Conservation (phyloP, 2,329 filamentous ascomycete species). For the Colletotrichum lentis region DNA sequence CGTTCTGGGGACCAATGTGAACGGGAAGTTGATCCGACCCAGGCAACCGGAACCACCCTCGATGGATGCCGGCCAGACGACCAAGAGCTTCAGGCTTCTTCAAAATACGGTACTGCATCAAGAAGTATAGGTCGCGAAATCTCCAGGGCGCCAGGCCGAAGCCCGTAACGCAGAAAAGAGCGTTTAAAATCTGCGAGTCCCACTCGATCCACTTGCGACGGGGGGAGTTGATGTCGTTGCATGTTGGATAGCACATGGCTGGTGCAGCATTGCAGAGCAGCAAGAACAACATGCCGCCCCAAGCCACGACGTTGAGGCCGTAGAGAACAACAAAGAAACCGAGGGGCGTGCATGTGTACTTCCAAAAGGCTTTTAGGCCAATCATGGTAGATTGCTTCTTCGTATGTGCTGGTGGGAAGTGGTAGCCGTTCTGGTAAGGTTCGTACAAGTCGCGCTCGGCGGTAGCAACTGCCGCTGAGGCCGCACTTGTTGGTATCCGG, state of each 20-base stretch:
- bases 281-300: slow-evolving; percentile 91
- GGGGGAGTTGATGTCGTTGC: slow-evolving; percentile 77
- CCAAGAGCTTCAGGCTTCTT: slow-evolving; percentile 66
- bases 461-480: slow-evolving; percentile 22
- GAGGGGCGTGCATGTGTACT: slow-evolving; percentile 76
- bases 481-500: slow-evolving; percentile 28
- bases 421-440: slow-evolving; percentile 65
- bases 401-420: slow-evolving; percentile 69
- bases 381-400: slow-evolving; percentile 67
- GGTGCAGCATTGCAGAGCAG: slow-evolving; percentile 78
- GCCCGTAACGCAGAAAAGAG: slow-evolving; percentile 84
- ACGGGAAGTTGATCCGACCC: slow-evolving; percentile 68
- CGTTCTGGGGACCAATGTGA: slow-evolving; percentile 61
- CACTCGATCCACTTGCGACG: slow-evolving; percentile 87
- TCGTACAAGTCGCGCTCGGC: slow-evolving; percentile 31
- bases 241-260: slow-evolving; percentile 75
- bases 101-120: slow-evolving; percentile 69
- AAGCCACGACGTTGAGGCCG: slow-evolving; percentile 82
- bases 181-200: slow-evolving; percentile 84
- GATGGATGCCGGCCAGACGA: slow-evolving; percentile 76
- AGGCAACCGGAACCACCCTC: slow-evolving; percentile 76
- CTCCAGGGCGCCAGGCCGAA: slow-evolving; percentile 88
- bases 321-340: slow-evolving; percentile 83
- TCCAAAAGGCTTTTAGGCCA: slow-evolving; percentile 69
- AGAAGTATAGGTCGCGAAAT: slow-evolving; percentile 79